Base-by-base conservation (phyloP, 805 yeast genomes). In the Candida quercuum region DNA sequence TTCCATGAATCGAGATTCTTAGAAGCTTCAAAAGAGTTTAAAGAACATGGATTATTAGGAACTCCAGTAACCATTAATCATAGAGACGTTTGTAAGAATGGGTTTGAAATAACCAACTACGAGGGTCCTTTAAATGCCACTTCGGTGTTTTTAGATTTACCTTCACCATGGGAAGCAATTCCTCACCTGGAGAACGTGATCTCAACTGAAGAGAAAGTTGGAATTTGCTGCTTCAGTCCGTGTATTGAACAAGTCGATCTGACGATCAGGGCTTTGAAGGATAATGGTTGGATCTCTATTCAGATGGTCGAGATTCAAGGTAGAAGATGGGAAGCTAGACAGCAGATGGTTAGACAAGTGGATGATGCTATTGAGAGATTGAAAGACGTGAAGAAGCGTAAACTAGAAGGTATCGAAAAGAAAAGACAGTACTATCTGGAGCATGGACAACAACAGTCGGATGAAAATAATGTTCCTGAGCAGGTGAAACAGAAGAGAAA, bases 91-190 rank as follows among this genome's bases (percentile, higher is more conserved):
- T 93, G 99, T 60, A 71, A 75, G 35, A 76, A 81, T 47, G 98
- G 98, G 1, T 93, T 93, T 57, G 72, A 67, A 24, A 66, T 82
- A 22, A 64, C 60, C 6, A 50, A 45, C n/a, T 52, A 53, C 6
- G 61, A 64, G 1, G 58, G 57, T 1, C 37, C 48, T 0, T 48
- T 82, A n/a, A 61, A 71, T 28, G 95, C 88, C 0, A 81, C 81
- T 39, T 79, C 81, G 3, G 76, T 93, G 0, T 93, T 93, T 53
- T 69, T 93, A 45, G 99, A 93, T 57, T 70, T 93, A 33, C 99
- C 99, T 4, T 80, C 96, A 5, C 99, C 99, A 8, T 91, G 98
- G 97, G 78, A 78, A 26, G 99, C 99, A 6, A 83, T 93, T 37
- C 86, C 87, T 6, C 81, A 83, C 59, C 62, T 91, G 32, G 28